Base-by-base conservation (phyloP, 2,329 filamentous ascomycete species). In the Cladosporium sp. region DNA sequence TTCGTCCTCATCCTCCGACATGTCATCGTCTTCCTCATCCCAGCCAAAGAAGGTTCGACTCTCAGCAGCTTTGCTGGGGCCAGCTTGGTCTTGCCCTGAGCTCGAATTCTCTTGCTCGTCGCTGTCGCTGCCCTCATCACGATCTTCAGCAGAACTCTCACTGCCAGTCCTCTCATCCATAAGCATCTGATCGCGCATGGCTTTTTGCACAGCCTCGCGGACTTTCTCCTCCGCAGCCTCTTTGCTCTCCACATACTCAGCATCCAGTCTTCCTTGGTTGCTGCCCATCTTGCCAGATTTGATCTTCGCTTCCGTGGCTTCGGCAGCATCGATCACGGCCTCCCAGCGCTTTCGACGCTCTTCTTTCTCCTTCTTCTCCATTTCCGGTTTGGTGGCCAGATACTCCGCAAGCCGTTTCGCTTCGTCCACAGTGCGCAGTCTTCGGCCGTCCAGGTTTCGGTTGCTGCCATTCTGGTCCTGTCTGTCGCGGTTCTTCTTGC, bases 331-430 rank as follows among this genome's bases (percentile, higher is more conserved):
- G 14, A 98, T 90, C 64, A 98, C 90, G 74, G 93, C 87, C 77
- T 97, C 89, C 92, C 93, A 97, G 57, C 93, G 83, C 77, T 91
- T 88, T 54, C 91, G 86, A 57, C 93, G 87, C 78, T 91, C 90
- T 76, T 97, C 93, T 74, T 93, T 94, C 77, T 98, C 93, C 75
- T 92, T 92, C 78, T 90, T 89, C 69, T 97, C 95, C 94, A 99
- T 97, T 67, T 97, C 94, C 0, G 96, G 95, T 76, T 98, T 97
- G 70, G 96, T 91, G 2, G 93, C 92, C 1, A 98, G 85, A 74
- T 97, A 98, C 76, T 98, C 93, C 0, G 96, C 95, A 23, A 99
- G 83, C 1, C 92, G 91, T 78, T 99, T 99, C 36, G 95, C 95
- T 77, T 99, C 95, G 43, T 91, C 94, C 30, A 98, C 92, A 2